Evolutionary conservation across 805 yeast genomes (phyloP).

Genomic region (Maudiozyma pseudohumilis): DNA sequence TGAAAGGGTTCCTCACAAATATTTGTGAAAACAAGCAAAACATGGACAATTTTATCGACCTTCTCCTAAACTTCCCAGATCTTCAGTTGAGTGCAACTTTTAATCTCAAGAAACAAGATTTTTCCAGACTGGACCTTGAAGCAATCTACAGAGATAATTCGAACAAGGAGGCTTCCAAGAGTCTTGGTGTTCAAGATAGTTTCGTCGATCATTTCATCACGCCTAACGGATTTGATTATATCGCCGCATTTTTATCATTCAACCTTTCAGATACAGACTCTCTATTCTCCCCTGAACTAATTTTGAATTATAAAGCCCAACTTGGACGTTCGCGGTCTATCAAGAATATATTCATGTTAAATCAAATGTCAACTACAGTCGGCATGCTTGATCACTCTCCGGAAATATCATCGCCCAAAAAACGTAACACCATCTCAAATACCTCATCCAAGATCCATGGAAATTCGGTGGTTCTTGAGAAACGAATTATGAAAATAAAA

Average conservation of each 20-base stretch:
- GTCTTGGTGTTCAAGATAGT: background rate
- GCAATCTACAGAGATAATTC: background rate
- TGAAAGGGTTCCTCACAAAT: slow-evolving; percentile 7
- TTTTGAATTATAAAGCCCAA: slow-evolving; percentile 1
- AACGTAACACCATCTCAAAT: background rate
- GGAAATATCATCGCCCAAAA: background rate
- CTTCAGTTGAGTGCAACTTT: slow-evolving; percentile 4
- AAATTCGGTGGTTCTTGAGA: slow-evolving; percentile 5
- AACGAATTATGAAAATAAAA: slow-evolving; percentile 9
- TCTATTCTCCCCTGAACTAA: background rate
- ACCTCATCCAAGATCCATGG: background rate
- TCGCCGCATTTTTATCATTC: slow-evolving; percentile 1
- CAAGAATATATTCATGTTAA: slow-evolving; percentile 7
- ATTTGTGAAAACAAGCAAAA: slow-evolving; percentile 10
- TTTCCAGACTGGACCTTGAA: slow-evolving; percentile 8
- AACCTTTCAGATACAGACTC: background rate
- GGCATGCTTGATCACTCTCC: background rate
- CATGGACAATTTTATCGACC: slow-evolving; percentile 14
- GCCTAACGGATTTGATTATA: slow-evolving; percentile 5
- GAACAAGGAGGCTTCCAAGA: background rate
- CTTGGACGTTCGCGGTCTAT: slow-evolving; percentile 8
- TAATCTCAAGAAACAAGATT: slow-evolving; percentile 21
- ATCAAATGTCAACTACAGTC: slow-evolving; percentile 2
- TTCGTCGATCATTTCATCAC: slow-evolving; percentile 12
- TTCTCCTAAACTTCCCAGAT: slow-evolving; percentile 19